phyloP scores from a whole-genome alignment of 768 basidiomycete genomes.

The Podaxis carcinomalis region DNA sequence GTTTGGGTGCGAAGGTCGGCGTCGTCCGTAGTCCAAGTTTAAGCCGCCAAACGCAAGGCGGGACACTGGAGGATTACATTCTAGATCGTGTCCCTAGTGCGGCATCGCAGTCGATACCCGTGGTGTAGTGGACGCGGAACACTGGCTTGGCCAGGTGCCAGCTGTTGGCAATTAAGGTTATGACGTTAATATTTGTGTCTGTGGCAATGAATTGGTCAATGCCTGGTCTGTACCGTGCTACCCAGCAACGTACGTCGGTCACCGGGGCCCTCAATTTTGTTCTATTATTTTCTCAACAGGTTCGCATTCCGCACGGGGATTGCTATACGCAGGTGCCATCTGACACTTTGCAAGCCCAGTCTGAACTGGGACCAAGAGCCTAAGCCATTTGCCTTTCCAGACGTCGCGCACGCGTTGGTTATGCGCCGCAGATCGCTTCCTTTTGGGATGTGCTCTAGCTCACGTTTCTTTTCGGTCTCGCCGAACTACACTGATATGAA shows the following conservation, averaged over 20 bases:
- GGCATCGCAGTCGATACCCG: background rate
- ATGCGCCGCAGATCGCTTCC: conserved; percentile 9
- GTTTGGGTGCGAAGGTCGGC: background rate
- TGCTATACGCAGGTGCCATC: conserved; percentile 4
- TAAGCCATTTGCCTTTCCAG: conserved; percentile 4
- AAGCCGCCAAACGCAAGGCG: background rate
- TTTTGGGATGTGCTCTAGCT: background rate
- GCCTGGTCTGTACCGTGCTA: background rate
- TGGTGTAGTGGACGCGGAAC: background rate
- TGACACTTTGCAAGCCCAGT: background rate
- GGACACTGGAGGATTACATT: background rate
- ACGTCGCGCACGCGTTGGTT: conserved; percentile 8
- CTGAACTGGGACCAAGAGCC: background rate
- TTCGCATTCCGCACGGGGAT: background rate
- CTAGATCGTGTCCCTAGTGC: background rate
- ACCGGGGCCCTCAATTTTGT: background rate
- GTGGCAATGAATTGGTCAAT: background rate
- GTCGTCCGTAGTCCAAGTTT: conserved; percentile 5
- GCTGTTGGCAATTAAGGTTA: too few relatives aligned
- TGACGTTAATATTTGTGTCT: too few relatives aligned
- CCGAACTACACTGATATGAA: background rate
- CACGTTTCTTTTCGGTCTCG: background rate
- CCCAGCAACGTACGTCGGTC: background rate
- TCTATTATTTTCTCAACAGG: background rate
- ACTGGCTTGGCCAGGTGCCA: background rate